A percentile compares a stretch with the other conserved stretches of the same genome.
Conservation (phyloP, 192 early-diverging fungal species). For the Coemansia sp. region DNA sequence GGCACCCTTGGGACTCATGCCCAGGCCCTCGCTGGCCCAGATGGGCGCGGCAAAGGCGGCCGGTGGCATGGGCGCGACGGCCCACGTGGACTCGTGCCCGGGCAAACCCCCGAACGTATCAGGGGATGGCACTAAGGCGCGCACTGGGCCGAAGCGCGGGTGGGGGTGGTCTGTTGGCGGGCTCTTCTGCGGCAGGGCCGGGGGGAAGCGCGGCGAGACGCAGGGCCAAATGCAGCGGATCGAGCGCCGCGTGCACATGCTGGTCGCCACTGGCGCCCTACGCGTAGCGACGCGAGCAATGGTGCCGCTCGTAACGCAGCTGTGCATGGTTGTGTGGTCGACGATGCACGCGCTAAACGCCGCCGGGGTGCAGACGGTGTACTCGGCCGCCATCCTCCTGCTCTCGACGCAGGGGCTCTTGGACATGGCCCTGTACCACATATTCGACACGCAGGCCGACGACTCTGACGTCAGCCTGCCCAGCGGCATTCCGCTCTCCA, state of each 20-base stretch:
- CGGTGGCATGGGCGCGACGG: background rate
- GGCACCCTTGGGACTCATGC: background rate
- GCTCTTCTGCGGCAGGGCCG: background rate
- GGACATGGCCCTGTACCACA: conserved; percentile 47
- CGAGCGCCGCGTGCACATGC: conserved; percentile 35
- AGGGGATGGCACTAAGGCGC: background rate
- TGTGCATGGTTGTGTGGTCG: conserved; percentile 45
- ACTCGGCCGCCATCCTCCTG: conserved; percentile 25
- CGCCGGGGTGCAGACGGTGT: background rate
- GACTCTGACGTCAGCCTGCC: conserved; percentile 27
- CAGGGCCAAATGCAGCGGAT: conserved; percentile 40
- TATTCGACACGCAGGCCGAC: conserved; percentile 43
- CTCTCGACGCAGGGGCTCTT: conserved; percentile 37
- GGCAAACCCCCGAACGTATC: background rate
- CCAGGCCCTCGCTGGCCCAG: background rate
- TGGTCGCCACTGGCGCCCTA: conserved; percentile 38
- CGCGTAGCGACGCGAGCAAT: conserved; percentile 36
- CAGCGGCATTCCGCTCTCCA: conserved; percentile 7
- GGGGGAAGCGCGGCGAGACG: background rate
- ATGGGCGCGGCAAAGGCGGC: background rate
- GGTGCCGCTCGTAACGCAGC: conserved; percentile 44
- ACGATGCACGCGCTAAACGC: conserved; percentile 17
- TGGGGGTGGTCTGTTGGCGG: background rate
- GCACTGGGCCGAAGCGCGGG: background rate
- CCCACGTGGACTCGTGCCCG: background rate